Base-by-base conservation (phyloP, 257 asterid genomes). In the Gentiana dahurica region DNA sequence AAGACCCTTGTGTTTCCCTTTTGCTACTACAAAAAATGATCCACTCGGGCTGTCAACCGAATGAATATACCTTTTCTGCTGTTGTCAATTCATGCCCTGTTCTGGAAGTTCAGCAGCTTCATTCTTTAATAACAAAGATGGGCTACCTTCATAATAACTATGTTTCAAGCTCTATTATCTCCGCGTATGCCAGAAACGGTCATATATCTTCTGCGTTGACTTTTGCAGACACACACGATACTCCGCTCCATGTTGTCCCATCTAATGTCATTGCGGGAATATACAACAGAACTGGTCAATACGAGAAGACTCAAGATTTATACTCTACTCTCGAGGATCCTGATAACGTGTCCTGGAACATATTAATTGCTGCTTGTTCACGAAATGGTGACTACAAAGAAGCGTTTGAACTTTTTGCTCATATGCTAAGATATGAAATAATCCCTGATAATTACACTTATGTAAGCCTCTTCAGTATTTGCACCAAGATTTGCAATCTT, bases 241-340 rank as follows among this genome's bases (percentile, higher is more conserved):
- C 54, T 9, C 63, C 68, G 38, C 81, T 75, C 61, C 61, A 79
- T 15, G 84, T 75, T 55, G 87, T 69, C 54, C 58, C 79, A 1
- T 62, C 84, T 43, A 90, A 87, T 67, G 67, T 71, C 48, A 55
- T 82, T 13, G 94, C 96, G 12, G 76, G 82, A 71, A 68, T 87
- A 58, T 87, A 79, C 53, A 90, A 90, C 66, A 77, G 74, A 69
- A 67, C 66, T 4, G 73, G 86, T 3, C 84, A 79, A 37, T 90
- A 70, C 35, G 82, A 79, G 34, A 82, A 77, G 71, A 82, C 98
- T 49, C 92, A 84, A 66, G 95, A 82, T 55, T 48, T 90, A 55
- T 87, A 78, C 61, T 86, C 89, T 64, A 56, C 54, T 41, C 59
- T 82, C 62, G 84, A 77, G 81, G 53, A 77, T 71, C 51, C 70